phyloP scores from a whole-genome alignment of 2,329 filamentous ascomycete species.

The Xylaria sp. region DNA sequence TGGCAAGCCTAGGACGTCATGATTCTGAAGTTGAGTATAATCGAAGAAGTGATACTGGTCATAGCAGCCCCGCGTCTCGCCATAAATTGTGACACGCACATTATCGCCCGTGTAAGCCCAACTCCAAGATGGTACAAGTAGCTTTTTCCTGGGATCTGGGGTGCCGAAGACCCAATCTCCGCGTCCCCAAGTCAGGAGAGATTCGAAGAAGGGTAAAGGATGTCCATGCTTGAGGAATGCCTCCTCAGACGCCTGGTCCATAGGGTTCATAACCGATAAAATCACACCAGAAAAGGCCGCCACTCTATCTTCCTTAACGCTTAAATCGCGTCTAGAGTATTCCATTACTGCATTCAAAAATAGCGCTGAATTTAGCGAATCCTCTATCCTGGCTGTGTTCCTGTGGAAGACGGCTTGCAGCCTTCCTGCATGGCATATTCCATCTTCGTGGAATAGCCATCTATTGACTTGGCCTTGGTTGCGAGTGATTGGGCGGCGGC shows the following conservation, averaged over 20 bases:
- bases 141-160: background rate
- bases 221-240: constrained; percentile 15
- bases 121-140: constrained; percentile 1
- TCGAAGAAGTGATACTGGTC: background rate
- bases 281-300: constrained; percentile 7
- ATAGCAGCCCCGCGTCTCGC: background rate
- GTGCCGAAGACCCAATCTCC: background rate
- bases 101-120: background rate
- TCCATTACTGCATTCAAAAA: background rate
- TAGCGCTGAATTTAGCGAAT: background rate
- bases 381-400: background rate
- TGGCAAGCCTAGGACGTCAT: constrained; percentile 27
- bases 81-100: background rate
- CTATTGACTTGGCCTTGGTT: background rate
- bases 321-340: background rate
- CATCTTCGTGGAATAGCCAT: background rate
- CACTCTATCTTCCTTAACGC: constrained; percentile 1
- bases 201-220: constrained; percentile 4
- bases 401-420: background rate
- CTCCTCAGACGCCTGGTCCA: background rate
- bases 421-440: background rate
- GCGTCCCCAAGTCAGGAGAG: background rate
- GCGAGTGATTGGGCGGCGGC: background rate
- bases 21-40: constrained; percentile 9
- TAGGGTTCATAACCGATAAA: background rate